A percentile compares a stretch with the other conserved stretches of the same genome.
phyloP scores from a whole-genome alignment of 495 filamentous ascomycete species.

The Melanomma pulvis-pyrius region DNA sequence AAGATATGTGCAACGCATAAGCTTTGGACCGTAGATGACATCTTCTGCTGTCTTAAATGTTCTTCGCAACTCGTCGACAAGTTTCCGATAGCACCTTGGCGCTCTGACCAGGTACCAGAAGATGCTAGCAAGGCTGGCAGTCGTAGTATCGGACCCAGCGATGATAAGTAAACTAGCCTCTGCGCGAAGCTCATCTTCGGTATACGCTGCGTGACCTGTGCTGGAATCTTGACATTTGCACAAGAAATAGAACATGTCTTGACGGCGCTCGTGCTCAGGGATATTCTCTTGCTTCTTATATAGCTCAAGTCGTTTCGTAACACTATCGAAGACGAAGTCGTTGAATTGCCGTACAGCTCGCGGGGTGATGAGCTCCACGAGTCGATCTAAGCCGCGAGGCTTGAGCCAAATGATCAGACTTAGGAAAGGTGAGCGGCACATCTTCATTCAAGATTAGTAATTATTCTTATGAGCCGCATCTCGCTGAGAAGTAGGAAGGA shows the following conservation, averaged over 20 bases:
- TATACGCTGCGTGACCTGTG: constrained; percentile 35
- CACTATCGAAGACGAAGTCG: constrained; percentile 10
- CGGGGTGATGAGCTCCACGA: neutral
- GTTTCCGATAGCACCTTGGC: constrained; percentile 2
- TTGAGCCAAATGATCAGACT: constrained; percentile 15
- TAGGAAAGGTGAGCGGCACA: constrained; percentile 16
- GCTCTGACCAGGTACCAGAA: constrained; percentile 10
- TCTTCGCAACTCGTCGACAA: neutral
- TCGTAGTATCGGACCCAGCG: constrained; percentile 27
- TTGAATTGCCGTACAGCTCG: constrained; percentile 4
- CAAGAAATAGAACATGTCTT: constrained; percentile 45
- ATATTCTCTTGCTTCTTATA: neutral
- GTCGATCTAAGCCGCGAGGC: constrained; percentile 3
- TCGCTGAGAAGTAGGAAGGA: too few species aligned
- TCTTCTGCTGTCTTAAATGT: constrained; percentile 55
- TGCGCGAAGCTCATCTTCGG: neutral
- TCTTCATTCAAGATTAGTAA: neutral
- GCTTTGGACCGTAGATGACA: constrained; percentile 46
- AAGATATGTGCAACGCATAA: constrained; percentile 51
- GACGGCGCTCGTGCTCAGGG: constrained; percentile 10
- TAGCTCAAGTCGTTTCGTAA: neutral
- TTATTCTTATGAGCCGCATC: too few species aligned
- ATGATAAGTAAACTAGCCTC: constrained; percentile 41
- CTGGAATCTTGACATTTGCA: constrained; percentile 38
- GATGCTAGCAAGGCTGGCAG: neutral